A percentile compares a stretch with the other conserved stretches of the same genome.
Conservation (phyloP, 139 green algal species). For the Parachlorella kessleri region DNA sequence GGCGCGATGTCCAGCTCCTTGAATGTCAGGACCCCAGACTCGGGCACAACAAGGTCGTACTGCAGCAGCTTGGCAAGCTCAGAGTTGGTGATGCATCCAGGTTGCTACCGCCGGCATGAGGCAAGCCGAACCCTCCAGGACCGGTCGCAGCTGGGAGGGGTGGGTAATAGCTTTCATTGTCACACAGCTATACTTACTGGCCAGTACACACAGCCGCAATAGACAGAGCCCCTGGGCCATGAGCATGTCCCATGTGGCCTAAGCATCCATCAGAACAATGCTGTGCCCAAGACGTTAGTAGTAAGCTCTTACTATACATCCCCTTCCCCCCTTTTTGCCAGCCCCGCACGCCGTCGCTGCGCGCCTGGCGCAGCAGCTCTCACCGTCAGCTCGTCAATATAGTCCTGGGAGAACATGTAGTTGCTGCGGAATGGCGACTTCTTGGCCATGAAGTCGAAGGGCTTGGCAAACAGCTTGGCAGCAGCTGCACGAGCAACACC, state of each 20-base stretch:
- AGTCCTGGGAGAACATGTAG: constrained; percentile 66
- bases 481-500: constrained; percentile 3
- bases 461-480: constrained; percentile 29
- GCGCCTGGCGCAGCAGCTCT: no score
- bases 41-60: constrained; percentile 12
- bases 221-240: no score
- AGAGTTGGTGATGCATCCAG: no score
- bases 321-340: not conserved
- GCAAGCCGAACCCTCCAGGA: no score
- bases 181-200: no score
- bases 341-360: not conserved
- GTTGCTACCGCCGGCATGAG: no score
- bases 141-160: no score
- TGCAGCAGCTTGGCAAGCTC: no score
- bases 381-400: constrained; percentile 60
- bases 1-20: constrained; percentile 66
- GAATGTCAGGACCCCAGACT: constrained; percentile 48
- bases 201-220: no score
- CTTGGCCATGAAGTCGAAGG: constrained; percentile 38
- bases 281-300: not conserved
- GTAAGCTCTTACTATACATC: no score
- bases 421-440: constrained; percentile 38
- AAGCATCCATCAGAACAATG: not conserved
- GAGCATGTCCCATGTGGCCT: no score
- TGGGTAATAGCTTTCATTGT: no score